Conservation (phyloP, 2,329 filamentous ascomycete species). For the Fusarium nelsonii region DNA sequence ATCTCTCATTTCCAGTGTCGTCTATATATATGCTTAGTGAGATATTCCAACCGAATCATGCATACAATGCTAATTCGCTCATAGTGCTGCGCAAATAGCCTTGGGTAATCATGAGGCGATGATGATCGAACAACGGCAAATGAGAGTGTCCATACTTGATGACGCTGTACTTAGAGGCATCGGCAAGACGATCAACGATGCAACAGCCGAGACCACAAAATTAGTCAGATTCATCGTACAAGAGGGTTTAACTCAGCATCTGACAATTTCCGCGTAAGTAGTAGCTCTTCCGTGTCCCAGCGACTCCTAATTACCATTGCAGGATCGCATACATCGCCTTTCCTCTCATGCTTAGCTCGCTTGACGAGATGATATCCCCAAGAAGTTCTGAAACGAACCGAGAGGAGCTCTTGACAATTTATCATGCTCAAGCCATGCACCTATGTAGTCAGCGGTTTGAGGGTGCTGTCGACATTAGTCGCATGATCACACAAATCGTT, state of each 20-base stretch:
- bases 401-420: neutral
- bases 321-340: conserved; percentile 25
- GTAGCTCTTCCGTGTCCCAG: accelerated
- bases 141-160: conserved; percentile 21
- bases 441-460: conserved; percentile 14
- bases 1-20: conserved; percentile 21
- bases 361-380: conserved; percentile 4
- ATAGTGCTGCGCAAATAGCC: conserved; percentile 31
- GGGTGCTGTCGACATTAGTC: conserved; percentile 14
- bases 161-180: conserved; percentile 21
- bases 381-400: neutral
- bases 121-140: conserved; percentile 36
- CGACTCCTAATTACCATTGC: accelerated
- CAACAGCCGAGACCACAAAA: conserved; percentile 17
- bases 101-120: conserved; percentile 18
- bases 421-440: conserved; percentile 25
- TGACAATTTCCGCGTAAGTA: conserved; percentile 16
- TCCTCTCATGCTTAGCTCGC: conserved; percentile 21
- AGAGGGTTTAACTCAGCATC: conserved; percentile 9
- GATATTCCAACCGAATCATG: accelerated
- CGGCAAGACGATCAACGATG: conserved; percentile 5
- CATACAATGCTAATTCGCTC: accelerated
- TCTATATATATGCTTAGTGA: conserved; percentile 35
- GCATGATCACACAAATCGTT: conserved; percentile 25
- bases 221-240: conserved; percentile 10